Conservation (phyloP, 176 grass and related monocot species). For the Ensete ventricosum region DNA sequence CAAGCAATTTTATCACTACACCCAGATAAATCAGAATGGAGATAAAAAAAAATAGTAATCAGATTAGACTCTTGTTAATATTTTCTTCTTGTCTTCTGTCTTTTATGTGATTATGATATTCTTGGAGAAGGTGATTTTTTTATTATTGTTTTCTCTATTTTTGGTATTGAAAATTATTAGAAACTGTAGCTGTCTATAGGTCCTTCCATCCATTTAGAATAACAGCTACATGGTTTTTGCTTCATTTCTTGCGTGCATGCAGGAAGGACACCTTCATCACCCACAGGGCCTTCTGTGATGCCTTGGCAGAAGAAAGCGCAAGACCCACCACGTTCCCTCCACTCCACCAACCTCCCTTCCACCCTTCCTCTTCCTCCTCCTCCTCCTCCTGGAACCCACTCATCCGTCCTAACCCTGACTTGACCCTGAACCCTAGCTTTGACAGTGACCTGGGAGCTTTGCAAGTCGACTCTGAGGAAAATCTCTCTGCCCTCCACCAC, state of each 20-base stretch:
- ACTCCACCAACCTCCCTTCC: slow-evolving; percentile 33
- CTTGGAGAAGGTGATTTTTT: no score
- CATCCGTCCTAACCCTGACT: slow-evolving; percentile 7
- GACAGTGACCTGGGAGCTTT: background rate
- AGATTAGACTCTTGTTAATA: no score
- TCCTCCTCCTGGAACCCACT: background rate
- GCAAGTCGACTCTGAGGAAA: slow-evolving; percentile 36
- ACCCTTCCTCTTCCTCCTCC: slow-evolving; percentile 30
- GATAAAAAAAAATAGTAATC: no score
- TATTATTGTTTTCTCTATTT: no score
- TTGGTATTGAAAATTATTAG: no score
- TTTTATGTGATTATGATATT: no score
- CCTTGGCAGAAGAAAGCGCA: slow-evolving; percentile 95
- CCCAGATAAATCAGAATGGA: no score
- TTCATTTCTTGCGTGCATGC: slow-evolving; percentile 25
- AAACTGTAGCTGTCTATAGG: no score
- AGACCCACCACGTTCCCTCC: slow-evolving; percentile 25
- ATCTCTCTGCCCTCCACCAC: slow-evolving; percentile 22
- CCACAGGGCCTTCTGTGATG: slow-evolving; percentile 96
- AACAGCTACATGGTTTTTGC: background rate
- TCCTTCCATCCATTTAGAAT: no score
- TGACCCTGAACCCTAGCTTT: slow-evolving; percentile 32
- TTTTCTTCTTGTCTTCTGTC: no score
- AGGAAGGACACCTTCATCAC: slow-evolving; percentile 95
- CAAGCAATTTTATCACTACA: no score